Conservation (phyloP, 176 grass and related monocot genomes). For the bread wheat (Triticum aestivum) region IWGSC_CS_RefSeq_v2.1 NC_057813.1:643040149-643040648, state of each 20-base stretch:
- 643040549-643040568: background rate
- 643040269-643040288: too few relatives aligned
- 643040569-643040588: background rate
- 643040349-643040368: too few relatives aligned
- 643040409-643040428: background rate
- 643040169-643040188: too few relatives aligned
- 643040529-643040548: background rate
- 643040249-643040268: too few relatives aligned
- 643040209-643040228: too few relatives aligned
- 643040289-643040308: too few relatives aligned
- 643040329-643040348: too few relatives aligned
- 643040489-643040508: background rate
- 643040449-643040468: background rate
- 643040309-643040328: too few relatives aligned
- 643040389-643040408: too few relatives aligned
- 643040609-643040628: background rate
- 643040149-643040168: background rate
- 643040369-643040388: too few relatives aligned
- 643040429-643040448: background rate
- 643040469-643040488: background rate
- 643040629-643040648: conserved; percentile 1
- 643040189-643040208: too few relatives aligned
- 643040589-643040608: background rate
- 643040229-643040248: too few relatives aligned
- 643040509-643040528: background rate